These are phyloP conservation scores for Cystobasidium pallidum DNA, from an alignment of 1,284 basidiomycete species.

Conservation along the genomic window DNA sequence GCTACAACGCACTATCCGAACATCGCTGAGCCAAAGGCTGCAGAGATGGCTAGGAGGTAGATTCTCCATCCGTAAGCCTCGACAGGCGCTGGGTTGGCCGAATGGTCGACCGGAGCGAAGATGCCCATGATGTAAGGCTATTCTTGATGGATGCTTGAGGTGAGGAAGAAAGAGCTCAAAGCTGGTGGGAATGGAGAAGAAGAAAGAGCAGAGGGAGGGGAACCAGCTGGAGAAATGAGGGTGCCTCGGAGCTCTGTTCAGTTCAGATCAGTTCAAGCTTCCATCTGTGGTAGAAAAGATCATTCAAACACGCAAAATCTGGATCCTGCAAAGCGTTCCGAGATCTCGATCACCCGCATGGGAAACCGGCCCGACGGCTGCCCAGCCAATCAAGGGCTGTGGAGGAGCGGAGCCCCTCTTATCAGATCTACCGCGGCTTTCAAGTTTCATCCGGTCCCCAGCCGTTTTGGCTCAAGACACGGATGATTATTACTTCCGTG, in stretches of 20 bases:
- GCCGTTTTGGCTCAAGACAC: not conserved
- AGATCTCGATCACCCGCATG: not conserved
- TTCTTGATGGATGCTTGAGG: not conserved
- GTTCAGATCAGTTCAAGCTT: slow-evolving; percentile 4
- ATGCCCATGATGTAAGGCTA: slow-evolving; percentile 26
- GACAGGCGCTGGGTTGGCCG: slow-evolving; percentile 56
- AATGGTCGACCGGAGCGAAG: slow-evolving; percentile 21
- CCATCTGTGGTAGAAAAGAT: slow-evolving; percentile 12
- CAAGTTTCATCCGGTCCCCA: slow-evolving; percentile 13
- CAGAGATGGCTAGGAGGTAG: slow-evolving; percentile 41
- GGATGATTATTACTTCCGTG: slow-evolving; percentile 8
- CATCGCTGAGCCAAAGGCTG: slow-evolving; percentile 36
- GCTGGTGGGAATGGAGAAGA: not conserved
- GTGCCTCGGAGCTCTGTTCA: not conserved
- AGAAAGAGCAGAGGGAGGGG: slow-evolving; percentile 7
- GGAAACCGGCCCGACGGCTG: not conserved
- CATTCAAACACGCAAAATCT: slow-evolving; percentile 2
- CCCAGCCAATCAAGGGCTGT: slow-evolving; percentile 1
- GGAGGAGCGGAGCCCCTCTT: not conserved
- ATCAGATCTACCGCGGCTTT: slow-evolving; percentile 3
- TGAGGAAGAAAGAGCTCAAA: not conserved
- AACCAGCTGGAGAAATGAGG: slow-evolving; percentile 3
- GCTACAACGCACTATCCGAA: slow-evolving; percentile 8
- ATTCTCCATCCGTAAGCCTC: slow-evolving; percentile 62
- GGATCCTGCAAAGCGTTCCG: not conserved